Evolutionary conservation across 768 basidiomycete genomes (phyloP), one percentile per base, ranked within the genome.

Genomic region (Phlebiopsis gigantea): DNA sequence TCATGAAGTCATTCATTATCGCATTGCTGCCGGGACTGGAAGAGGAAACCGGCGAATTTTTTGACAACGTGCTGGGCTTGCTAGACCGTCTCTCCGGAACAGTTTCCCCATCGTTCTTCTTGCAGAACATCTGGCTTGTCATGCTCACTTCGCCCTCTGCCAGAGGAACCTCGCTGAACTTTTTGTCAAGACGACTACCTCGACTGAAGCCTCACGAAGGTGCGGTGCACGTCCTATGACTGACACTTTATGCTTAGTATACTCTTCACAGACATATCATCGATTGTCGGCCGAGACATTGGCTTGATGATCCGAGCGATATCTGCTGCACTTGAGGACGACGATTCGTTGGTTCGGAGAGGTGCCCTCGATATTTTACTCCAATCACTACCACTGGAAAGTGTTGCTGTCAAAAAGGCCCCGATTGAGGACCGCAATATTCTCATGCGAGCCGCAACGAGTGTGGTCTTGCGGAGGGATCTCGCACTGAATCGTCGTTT

Each of bases 1-100:
- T 93, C 12, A 93, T 90, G 81, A 98, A 98, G 70, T 89, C 96
- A 0, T 89, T 98, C 67, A 92, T 97, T 53, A 79, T 99, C 45
- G 90, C 96, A 0, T 71, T 99, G 22, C 80, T 99, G 10, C 97
- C 97, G 1, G 97, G 97, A 1, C 75, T 98, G 51, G 97, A 99
- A 69, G 97, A 99, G 69, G 96, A 98, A 70, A 95, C 93, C 0
- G 91, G 94, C 1, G 97, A 98, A 71, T 97, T 90, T 72, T 98
- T 98, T 64, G 97, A 98, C 52, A 90, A 90, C 75, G 89, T 86
- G 30, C 69, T 98, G 29, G 75, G 75, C 48, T 71, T 99, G 15
- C 76, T 98, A 53, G 90, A 94, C 69, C 79, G 82, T 30, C 71
- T 98, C 1, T 91, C 94, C 2, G 85, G 83, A 45, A 87, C 91